These are phyloP conservation scores for Cryptosporidium xiaoi DNA, from an alignment of 169 alveolate species.

Conservation along the genomic window DNA sequence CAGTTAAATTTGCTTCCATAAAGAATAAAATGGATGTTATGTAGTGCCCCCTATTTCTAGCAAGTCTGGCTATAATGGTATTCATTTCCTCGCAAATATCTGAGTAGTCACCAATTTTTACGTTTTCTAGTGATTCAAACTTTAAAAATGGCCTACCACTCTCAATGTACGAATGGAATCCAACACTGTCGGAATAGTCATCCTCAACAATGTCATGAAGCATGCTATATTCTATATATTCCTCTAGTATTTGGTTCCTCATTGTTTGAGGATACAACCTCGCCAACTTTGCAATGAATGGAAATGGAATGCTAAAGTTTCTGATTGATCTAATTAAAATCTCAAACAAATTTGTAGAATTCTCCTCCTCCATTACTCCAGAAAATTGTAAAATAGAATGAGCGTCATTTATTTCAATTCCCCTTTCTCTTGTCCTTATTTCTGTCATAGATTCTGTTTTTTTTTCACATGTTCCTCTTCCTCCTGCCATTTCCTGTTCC, in stretches of 20 bases:
- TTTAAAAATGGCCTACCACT: slow-evolving; percentile 39
- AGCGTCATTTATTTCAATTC: not conserved
- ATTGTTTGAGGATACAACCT: slow-evolving; percentile 16
- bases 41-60: slow-evolving; percentile 58
- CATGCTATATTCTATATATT: slow-evolving; percentile 50
- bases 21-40: slow-evolving; percentile 56
- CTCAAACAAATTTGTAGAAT: slow-evolving; percentile 15
- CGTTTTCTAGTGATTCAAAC: slow-evolving; percentile 44
- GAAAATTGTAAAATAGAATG: slow-evolving; percentile 6
- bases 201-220: slow-evolving; percentile 59
- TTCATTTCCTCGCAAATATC: slow-evolving; percentile 58
- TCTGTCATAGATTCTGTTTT: too few species aligned
- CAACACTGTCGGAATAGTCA: slow-evolving; percentile 45
- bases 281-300: slow-evolving; percentile 44
- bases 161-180: slow-evolving; percentile 21
- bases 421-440: not conserved
- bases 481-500: slow-evolving; percentile 14
- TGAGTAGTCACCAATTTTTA: slow-evolving; percentile 15
- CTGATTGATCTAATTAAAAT: slow-evolving; percentile 10
- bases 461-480: too few species aligned
- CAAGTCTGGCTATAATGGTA: slow-evolving; percentile 51
- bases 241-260: slow-evolving; percentile 36
- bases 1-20: slow-evolving; percentile 48
- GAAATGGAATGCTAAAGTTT: slow-evolving; percentile 40
- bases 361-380: slow-evolving; percentile 24